A percentile compares a stretch with the other conserved stretches of the same genome.
Evolutionary conservation across 768 basidiomycete genomes (phyloP).

Genomic region (Calocera viscosa): DNA sequence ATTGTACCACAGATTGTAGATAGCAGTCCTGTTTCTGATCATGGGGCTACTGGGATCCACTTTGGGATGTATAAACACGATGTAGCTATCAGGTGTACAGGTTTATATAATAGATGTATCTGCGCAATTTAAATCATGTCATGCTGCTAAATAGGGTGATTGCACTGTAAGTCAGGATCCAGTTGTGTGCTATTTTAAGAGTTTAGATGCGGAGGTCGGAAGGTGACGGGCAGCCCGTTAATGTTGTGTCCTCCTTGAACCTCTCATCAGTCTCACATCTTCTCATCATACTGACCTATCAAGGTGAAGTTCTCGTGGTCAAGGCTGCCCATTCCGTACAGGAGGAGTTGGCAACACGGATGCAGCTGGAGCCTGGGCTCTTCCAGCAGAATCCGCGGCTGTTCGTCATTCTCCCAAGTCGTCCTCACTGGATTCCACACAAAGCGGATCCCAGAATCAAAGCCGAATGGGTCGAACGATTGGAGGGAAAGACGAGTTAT

Average conservation of each 20-base stretch:
- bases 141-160: no score
- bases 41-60: background rate
- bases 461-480: background rate
- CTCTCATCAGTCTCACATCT: no score
- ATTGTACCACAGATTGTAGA: background rate
- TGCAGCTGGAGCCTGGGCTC: background rate
- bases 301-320: background rate
- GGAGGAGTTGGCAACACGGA: no score
- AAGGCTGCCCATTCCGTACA: background rate
- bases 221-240: no score
- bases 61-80: background rate
- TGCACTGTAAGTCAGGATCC: no score
- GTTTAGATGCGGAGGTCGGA: no score
- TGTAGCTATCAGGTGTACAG: background rate
- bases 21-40: background rate
- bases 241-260: no score
- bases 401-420: background rate
- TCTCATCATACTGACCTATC: no score
- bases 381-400: background rate
- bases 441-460: background rate
- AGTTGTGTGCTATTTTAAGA: no score
- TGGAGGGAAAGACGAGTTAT: background rate
- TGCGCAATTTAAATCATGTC: no score
- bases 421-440: background rate
- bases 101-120: background rate